A percentile compares a stretch with the other conserved stretches of the same genome.
Evolutionary conservation across 129 eudicot species (phyloP).

Genomic region (Calendula officinalis): DNA sequence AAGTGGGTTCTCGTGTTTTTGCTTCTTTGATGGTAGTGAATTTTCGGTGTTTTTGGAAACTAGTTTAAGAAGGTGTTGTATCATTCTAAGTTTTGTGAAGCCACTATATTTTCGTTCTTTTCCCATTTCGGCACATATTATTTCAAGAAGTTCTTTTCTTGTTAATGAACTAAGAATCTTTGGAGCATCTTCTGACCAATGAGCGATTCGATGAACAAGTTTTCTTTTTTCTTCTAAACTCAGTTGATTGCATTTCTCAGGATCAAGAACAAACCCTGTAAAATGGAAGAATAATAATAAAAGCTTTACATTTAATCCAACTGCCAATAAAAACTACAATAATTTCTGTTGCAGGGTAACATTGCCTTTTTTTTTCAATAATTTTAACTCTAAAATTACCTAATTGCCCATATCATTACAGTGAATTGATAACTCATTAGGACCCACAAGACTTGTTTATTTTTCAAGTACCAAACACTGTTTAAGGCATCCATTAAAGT

Average conservation of each 20-base stretch:
- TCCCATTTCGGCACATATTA: slow-evolving; percentile 91
- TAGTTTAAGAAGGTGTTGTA: slow-evolving; percentile 68
- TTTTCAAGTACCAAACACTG: background rate
- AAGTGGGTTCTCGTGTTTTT: slow-evolving; percentile 37
- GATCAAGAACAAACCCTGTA: slow-evolving; percentile 69
- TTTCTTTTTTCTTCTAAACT: slow-evolving; percentile 77
- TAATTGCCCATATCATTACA: slow-evolving; percentile 22
- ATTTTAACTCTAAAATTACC: background rate
- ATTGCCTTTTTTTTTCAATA: slow-evolving; percentile 14
- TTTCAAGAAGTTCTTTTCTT: slow-evolving; percentile 72
- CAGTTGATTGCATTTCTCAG: slow-evolving; percentile 54
- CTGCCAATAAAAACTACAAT: background rate
- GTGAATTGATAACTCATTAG: slow-evolving; percentile 8
- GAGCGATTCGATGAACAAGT: slow-evolving; percentile 63
- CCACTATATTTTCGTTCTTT: slow-evolving; percentile 84
- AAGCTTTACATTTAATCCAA: slow-evolving; percentile 3
- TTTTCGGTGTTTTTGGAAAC: slow-evolving; percentile 34
- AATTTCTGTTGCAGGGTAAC: background rate
- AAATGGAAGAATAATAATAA: slow-evolving; percentile 5
- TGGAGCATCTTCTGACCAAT: slow-evolving; percentile 68
- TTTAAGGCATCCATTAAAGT: slow-evolving; percentile 4
- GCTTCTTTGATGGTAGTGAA: slow-evolving; percentile 49
- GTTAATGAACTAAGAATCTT: slow-evolving; percentile 66
- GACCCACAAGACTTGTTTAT: slow-evolving; percentile 23
- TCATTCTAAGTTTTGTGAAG: slow-evolving; percentile 65